Evolutionary conservation across 129 eudicot genomes (phyloP).

Genomic region (Calendula officinalis): DNA sequence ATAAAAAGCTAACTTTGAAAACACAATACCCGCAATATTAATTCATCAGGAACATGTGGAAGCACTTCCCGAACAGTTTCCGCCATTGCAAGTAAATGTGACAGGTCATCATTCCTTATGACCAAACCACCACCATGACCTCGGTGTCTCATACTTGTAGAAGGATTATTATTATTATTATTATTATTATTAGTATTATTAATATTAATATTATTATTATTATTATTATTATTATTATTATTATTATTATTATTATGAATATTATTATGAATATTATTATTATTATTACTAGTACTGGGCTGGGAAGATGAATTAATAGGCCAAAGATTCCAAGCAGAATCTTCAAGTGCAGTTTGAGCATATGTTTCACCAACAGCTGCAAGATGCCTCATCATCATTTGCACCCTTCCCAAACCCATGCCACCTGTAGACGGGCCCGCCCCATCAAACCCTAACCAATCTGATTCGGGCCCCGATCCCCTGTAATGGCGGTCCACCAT

Average conservation of each 20-base stretch:
- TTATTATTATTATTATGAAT: background rate
- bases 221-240: background rate
- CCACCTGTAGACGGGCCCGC: slow-evolving; percentile 58
- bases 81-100: slow-evolving; percentile 82
- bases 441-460: slow-evolving; percentile 88
- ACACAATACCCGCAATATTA: slow-evolving; percentile 75
- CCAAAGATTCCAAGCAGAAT: slow-evolving; percentile 83
- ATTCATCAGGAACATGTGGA: slow-evolving; percentile 88
- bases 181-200: no score
- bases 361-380: slow-evolving; percentile 97
- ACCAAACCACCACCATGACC: slow-evolving; percentile 46
- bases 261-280: no score
- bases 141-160: slow-evolving; percentile 47
- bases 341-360: slow-evolving; percentile 86
- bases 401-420: slow-evolving; percentile 75
- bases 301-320: slow-evolving; percentile 47
- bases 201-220: no score
- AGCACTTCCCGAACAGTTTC: slow-evolving; percentile 96
- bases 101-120: slow-evolving; percentile 51
- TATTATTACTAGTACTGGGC: no score
- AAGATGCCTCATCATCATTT: slow-evolving; percentile 98
- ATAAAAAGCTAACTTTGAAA: no score
- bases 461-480: slow-evolving; percentile 63
- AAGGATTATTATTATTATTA: slow-evolving; percentile 27
- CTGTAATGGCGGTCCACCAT: slow-evolving; percentile 29